Base-by-base conservation (phyloP, 2,329 filamentous ascomycete species). In the Fusarium burgessii region DNA sequence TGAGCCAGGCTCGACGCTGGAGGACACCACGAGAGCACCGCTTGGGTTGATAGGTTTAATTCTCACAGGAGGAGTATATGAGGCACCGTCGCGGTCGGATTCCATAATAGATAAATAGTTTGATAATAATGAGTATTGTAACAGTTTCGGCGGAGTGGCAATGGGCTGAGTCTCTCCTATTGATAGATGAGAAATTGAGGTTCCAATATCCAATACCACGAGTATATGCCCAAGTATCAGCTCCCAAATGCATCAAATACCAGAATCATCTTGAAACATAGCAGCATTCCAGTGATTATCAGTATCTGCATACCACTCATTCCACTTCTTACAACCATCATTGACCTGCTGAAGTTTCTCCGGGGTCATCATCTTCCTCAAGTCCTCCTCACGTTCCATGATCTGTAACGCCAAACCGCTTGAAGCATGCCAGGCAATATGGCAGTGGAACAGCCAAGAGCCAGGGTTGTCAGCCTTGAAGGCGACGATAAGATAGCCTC, bases 391-490 rank as follows among this genome's bases (percentile, higher is more conserved):
- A 20, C 66, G 52, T 23, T 68, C 66, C 25, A 69, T 29, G 11
- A 68, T 68, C 54, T 69, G 58, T 17, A 68, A 40, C 0, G 66
- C 63, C 29, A 69, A 42, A 4, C 66, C 66, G 17, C 59, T 68
- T 3, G 63, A 68, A 18, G 64, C 66, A 27, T 68, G 66, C 65
- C 60, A 70, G n/a, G 60, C 51, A 38, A 66, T 69, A 38, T 61
- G 60, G 23, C 60, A 66, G 38, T 66, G 67, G 46, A 68, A 68
- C 18, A 70, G 8, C 65, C 60, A 69, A 12, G 64, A 65, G 14
- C 60, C 67, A 6, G 65, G 55, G 7, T 69, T 69, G 8, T 69
- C 65, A 8, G 56, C 55, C 20, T 41, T 66, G 10, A 61, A 70
- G 11, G 65, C 65, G 1, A 70, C 54, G 8, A 65, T 47, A 6